Evolutionary conservation across 148 eudicot genomes (phyloP).

Genomic region (Vaccinium macrocarpon): DNA sequence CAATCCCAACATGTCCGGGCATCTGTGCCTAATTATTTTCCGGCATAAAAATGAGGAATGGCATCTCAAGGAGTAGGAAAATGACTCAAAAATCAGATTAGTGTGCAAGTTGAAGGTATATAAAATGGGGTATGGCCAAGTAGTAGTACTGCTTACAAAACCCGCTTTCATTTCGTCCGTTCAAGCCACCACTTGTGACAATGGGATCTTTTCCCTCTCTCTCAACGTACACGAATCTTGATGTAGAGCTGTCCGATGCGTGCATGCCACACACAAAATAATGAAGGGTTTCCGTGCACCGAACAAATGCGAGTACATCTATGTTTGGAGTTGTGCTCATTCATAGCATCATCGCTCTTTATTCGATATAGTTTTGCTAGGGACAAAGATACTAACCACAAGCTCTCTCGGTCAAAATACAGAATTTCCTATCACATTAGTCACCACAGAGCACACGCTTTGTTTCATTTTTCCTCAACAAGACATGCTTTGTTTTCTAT

Average conservation of each 20-base stretch:
- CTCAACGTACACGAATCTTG: background rate
- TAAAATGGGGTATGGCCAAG: background rate
- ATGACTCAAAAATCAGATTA: background rate
- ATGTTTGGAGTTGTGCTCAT: no score
- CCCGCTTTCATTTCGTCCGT: slow-evolving; percentile 2
- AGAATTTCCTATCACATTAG: no score
- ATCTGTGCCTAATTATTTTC: background rate
- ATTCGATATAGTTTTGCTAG: no score
- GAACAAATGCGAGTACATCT: no score
- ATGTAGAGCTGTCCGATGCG: background rate
- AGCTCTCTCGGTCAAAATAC: no score
- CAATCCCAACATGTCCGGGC: background rate
- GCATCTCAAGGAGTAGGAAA: background rate
- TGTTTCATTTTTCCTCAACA: no score
- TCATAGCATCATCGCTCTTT: no score
- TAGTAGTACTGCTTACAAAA: background rate
- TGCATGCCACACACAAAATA: background rate
- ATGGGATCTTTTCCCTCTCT: background rate
- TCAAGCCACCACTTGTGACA: background rate
- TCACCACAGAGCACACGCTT: no score
- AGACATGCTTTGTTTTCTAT: no score
- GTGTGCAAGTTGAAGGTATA: background rate
- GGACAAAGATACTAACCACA: no score
- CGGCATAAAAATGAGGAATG: background rate
- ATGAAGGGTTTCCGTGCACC: background rate